Percentiles rank a stretch among this genome's conserved stretches.
Evolutionary conservation across 805 yeast genomes (phyloP).

Genomic region (Wickerhamomyces mucosus): DNA sequence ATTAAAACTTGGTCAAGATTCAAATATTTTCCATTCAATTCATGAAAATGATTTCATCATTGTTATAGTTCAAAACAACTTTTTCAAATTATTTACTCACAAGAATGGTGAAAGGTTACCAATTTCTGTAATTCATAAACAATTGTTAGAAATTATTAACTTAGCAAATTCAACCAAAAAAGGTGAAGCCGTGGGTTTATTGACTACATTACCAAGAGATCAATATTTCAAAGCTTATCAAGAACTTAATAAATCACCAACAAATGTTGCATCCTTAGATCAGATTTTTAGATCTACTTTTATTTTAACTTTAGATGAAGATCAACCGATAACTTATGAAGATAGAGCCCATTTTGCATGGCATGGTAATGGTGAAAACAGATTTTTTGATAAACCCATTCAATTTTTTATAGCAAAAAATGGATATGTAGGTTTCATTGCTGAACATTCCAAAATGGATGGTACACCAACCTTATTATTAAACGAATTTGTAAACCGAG

Average conservation of each 20-base stretch:
- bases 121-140: slow-evolving; percentile 42
- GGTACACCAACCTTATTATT: slow-evolving; percentile 91
- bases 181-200: slow-evolving; percentile 46
- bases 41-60: slow-evolving; percentile 53
- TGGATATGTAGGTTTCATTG: slow-evolving; percentile 86
- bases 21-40: slow-evolving; percentile 40
- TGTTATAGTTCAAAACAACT: slow-evolving; percentile 67
- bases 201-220: slow-evolving; percentile 82
- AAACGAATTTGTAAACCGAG: slow-evolving; percentile 63
- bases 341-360: slow-evolving; percentile 80
- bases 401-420: slow-evolving; percentile 76
- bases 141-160: slow-evolving; percentile 45
- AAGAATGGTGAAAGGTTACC: slow-evolving; percentile 34
- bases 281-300: slow-evolving; percentile 73
- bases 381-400: slow-evolving; percentile 87
- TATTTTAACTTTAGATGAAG: slow-evolving; percentile 70
- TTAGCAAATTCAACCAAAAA: slow-evolving; percentile 23
- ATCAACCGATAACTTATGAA: slow-evolving; percentile 62
- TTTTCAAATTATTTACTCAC: slow-evolving; percentile 68
- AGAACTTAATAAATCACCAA: slow-evolving; percentile 48
- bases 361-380: slow-evolving; percentile 93
- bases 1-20: slow-evolving; percentile 46
- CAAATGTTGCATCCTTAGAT: slow-evolving; percentile 51
- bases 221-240: slow-evolving; percentile 57
- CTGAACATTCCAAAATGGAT: slow-evolving; percentile 97